Conservation (phyloP, 1,284 basidiomycete genomes). For the Melampsora larici-populina region DNA sequence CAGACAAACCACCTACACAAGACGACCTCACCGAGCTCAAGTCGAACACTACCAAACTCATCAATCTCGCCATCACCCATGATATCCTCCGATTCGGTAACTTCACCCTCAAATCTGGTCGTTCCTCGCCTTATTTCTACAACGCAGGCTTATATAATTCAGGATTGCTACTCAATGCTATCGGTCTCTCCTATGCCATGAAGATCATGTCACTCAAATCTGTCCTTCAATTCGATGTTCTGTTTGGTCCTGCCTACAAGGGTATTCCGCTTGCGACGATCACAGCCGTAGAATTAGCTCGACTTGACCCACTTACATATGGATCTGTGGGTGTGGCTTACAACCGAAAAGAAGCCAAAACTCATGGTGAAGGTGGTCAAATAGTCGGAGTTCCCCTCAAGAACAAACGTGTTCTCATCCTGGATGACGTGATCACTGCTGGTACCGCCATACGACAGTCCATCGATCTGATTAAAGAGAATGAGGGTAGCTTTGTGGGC, state of each 20-base stretch:
- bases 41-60: conserved; percentile 12
- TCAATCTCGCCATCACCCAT: conserved; percentile 47
- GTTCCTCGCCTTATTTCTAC: conserved; percentile 93
- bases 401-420: conserved; percentile 75
- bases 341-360: conserved; percentile 92
- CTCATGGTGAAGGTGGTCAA: conserved; percentile 92
- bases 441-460: conserved; percentile 85
- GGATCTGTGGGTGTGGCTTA: conserved; percentile 67
- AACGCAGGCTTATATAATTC: conserved; percentile 85
- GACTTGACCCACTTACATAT: conserved; percentile 59
- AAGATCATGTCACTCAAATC: conserved; percentile 56
- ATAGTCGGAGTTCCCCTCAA: conserved; percentile 80
- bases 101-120: conserved; percentile 89
- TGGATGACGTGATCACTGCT: conserved; percentile 96
- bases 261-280: conserved; percentile 91
- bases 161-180: conserved; percentile 72
- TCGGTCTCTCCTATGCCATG: conserved; percentile 82
- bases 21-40: not conserved
- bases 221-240: conserved; percentile 71
- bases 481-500: conserved; percentile 70
- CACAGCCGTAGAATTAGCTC: conserved; percentile 69
- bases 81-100: conserved; percentile 74
- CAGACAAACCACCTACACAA: not conserved
- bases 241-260: conserved; percentile 98
- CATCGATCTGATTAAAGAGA: conserved; percentile 66